A percentile compares a stretch with the other conserved stretches of the same genome.
These are phyloP conservation scores for Yarrowia sp. DNA, from an alignment of 805 yeast genomes.

Conservation along the genomic window DNA sequence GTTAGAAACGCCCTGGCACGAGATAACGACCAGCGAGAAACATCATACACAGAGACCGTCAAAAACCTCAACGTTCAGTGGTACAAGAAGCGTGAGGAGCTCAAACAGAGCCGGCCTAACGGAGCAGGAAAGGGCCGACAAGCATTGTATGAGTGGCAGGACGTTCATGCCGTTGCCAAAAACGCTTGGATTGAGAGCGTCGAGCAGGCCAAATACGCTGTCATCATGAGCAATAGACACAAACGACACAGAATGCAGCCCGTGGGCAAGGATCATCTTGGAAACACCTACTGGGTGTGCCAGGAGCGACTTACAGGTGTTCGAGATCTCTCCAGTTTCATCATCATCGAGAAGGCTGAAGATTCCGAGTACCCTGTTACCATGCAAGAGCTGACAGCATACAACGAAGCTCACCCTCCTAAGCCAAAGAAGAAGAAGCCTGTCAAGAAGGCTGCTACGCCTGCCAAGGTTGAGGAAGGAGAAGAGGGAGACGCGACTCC, in stretches of 20 bases:
- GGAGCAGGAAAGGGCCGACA: slow-evolving; percentile 37
- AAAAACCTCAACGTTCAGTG: slow-evolving; percentile 35
- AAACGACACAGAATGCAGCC: slow-evolving; percentile 32
- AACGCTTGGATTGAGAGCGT: slow-evolving; percentile 29
- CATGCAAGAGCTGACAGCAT: slow-evolving; percentile 22
- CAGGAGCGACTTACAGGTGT: slow-evolving; percentile 30
- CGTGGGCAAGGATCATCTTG: slow-evolving; percentile 33
- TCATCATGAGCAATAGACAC: slow-evolving; percentile 29
- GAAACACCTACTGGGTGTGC: slow-evolving; percentile 36
- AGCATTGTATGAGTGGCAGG: slow-evolving; percentile 30
- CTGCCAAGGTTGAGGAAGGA: slow-evolving; percentile 6
- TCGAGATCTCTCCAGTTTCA: slow-evolving; percentile 30
- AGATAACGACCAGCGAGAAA: slow-evolving; percentile 35
- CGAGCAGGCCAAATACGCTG: slow-evolving; percentile 28
- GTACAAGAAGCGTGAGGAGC: slow-evolving; percentile 38
- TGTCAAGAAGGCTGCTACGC: slow-evolving; percentile 1
- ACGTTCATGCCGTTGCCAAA: slow-evolving; percentile 24
- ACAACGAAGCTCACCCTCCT: slow-evolving; percentile 28
- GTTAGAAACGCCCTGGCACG: slow-evolving; percentile 30
- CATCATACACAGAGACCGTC: slow-evolving; percentile 31
- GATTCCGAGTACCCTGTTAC: slow-evolving; percentile 18
- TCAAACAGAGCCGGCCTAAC: slow-evolving; percentile 34
- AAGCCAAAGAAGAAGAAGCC: slow-evolving; percentile 25
- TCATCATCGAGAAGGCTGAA: slow-evolving; percentile 24
- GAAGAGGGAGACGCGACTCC: not conserved